Conservation (phyloP, 2,329 filamentous ascomycete genomes). For the Botryosphaeria dothidea region DNA sequence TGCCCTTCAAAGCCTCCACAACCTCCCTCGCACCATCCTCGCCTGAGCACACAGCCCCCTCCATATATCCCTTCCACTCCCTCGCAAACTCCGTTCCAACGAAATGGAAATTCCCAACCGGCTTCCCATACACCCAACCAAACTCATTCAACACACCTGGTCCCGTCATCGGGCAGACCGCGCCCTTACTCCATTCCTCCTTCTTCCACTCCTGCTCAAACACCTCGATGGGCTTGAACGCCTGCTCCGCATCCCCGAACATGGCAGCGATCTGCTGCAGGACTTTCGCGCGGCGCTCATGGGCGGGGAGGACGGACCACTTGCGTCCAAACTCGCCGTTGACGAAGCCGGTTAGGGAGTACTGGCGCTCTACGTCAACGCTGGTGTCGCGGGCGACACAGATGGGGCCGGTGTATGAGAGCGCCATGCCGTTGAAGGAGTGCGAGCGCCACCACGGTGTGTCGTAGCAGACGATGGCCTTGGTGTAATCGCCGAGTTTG, state of each 20-base stretch:
- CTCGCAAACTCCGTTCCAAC: constrained; percentile 56
- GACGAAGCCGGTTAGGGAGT: constrained; percentile 45
- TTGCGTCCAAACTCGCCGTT: constrained; percentile 39
- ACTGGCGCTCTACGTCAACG: constrained; percentile 28
- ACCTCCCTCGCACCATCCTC: constrained; percentile 52
- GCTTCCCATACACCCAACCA: constrained; percentile 23
- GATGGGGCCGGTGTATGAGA: constrained; percentile 42
- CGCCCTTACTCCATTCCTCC: constrained; percentile 23
- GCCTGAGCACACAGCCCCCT: constrained; percentile 56
- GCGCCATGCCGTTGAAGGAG: constrained; percentile 49
- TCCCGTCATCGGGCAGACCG: neutral
- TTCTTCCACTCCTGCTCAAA: constrained; percentile 34
- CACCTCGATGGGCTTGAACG: constrained; percentile 20
- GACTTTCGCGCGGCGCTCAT: constrained; percentile 33
- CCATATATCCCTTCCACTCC: constrained; percentile 62
- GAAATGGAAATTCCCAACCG: constrained; percentile 50
- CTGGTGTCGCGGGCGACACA: constrained; percentile 32
- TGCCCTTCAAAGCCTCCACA: neutral
- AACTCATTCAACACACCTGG: constrained; percentile 22
- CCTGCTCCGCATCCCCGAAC: constrained; percentile 24
- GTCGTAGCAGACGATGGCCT: constrained; percentile 51
- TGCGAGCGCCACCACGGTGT: constrained; percentile 49
- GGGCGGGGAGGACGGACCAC: constrained; percentile 35
- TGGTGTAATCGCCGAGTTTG: constrained; percentile 50
- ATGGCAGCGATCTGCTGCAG: constrained; percentile 38